Conservation (phyloP, 495 filamentous ascomycete species). For the Entonaema liquescens region DNA sequence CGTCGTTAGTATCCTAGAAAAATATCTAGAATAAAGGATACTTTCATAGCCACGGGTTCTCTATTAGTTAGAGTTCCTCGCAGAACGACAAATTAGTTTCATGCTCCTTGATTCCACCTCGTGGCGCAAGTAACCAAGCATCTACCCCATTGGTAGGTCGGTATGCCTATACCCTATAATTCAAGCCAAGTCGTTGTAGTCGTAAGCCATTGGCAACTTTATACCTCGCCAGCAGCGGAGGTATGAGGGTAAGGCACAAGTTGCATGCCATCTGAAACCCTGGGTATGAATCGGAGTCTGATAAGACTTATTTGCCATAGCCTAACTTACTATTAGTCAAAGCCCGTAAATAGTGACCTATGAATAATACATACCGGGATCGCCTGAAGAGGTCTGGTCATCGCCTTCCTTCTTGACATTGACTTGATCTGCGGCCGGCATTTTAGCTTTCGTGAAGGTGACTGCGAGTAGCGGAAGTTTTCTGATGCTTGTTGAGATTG, state of each 20-base stretch:
- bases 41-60: too few relatives aligned
- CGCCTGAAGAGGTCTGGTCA: constrained; percentile 2
- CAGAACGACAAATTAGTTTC: too few relatives aligned
- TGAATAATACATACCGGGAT: constrained; percentile 17
- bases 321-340: constrained; percentile 11
- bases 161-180: not conserved
- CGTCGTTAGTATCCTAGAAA: too few relatives aligned
- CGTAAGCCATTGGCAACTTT: not conserved
- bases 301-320: constrained; percentile 3
- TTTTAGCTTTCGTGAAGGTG: not conserved
- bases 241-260: not conserved
- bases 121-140: not conserved
- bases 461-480: not conserved
- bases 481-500: not conserved
- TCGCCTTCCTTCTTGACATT: not conserved
- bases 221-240: not conserved
- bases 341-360: not conserved
- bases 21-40: too few relatives aligned
- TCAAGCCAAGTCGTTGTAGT: not conserved
- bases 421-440: not conserved
- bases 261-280: not conserved
- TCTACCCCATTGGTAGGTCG: not conserved
- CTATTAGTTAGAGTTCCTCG: too few relatives aligned
- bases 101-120: too few relatives aligned
- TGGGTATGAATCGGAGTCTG: not conserved